These are phyloP conservation scores for Hymenoscyphus fraxineus DNA, from an alignment of 2,329 filamentous ascomycete genomes.

Conservation along the genomic window DNA sequence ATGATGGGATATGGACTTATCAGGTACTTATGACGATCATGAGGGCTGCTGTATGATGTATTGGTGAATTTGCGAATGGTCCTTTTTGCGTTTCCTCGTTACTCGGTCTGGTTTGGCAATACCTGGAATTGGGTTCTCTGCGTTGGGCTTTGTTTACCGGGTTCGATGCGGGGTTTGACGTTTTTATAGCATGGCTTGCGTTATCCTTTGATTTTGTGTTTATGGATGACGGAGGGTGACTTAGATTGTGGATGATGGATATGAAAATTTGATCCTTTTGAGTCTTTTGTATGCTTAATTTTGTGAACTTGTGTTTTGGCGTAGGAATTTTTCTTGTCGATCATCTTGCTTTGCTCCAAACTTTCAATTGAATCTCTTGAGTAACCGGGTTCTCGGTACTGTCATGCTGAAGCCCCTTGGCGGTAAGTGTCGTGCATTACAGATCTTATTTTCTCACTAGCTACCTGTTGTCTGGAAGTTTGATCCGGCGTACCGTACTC, in stretches of 20 bases:
- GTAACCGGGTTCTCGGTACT: too few relatives aligned
- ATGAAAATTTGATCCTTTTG: slow-evolving; percentile 4
- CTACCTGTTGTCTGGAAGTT: too few relatives aligned
- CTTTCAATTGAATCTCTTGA: too few relatives aligned
- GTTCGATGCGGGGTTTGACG: slow-evolving; percentile 7
- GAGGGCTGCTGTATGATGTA: slow-evolving; percentile 24
- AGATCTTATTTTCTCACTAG: too few relatives aligned
- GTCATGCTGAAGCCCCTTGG: too few relatives aligned
- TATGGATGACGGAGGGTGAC: slow-evolving; percentile 1
- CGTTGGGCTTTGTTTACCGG: slow-evolving; percentile 9
- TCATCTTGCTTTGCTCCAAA: too few relatives aligned
- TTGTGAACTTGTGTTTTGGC: not conserved
- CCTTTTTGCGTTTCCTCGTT: slow-evolving; percentile 14
- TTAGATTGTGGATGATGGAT: slow-evolving; percentile 8
- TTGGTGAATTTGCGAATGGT: slow-evolving; percentile 16
- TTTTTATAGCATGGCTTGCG: slow-evolving; percentile 26
- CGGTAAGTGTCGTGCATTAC: too few relatives aligned
- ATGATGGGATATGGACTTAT: slow-evolving; percentile 19
- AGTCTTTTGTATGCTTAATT: not conserved
- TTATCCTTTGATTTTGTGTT: slow-evolving; percentile 11
- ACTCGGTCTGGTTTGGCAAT: slow-evolving; percentile 13
- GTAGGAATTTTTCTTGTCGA: too few relatives aligned
- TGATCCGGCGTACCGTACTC: too few relatives aligned
- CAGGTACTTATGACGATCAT: slow-evolving; percentile 22
- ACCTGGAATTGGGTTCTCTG: slow-evolving; percentile 7